Evolutionary conservation across 2,329 filamentous ascomycete species (phyloP).

Genomic region (Trichophyton mentagrophytes): DNA sequence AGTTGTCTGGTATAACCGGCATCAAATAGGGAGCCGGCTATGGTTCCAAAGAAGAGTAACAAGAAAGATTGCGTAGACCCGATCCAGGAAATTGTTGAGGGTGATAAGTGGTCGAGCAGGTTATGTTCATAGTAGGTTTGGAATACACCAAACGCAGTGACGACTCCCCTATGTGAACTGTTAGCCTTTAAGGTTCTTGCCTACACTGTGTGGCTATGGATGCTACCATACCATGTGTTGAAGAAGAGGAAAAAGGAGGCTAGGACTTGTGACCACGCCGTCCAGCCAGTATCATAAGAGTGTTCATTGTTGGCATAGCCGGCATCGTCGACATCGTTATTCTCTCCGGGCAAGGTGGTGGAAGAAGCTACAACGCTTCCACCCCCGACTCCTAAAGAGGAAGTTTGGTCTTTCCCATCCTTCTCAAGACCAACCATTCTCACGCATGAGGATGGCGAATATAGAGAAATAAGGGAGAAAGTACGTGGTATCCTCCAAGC

Average conservation of each 20-base stretch:
- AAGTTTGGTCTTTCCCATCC: not conserved
- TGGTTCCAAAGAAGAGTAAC: conserved; percentile 39
- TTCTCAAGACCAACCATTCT: conserved; percentile 1
- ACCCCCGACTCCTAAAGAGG: not conserved
- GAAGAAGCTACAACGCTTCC: not conserved
- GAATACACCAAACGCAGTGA: conserved; percentile 42
- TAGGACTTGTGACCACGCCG: conserved; percentile 36
- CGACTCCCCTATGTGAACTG: conserved; percentile 31
- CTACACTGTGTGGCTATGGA: not conserved
- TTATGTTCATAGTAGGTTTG: conserved; percentile 41
- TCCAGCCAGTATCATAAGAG: conserved; percentile 14
- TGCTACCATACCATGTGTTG: conserved; percentile 34
- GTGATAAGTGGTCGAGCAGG: conserved; percentile 29
- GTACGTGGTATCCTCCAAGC: not conserved
- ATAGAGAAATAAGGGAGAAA: not conserved
- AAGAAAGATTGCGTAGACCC: conserved; percentile 42
- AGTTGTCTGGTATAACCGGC: conserved; percentile 34
- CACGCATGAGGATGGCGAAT: not conserved
- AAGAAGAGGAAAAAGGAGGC: conserved; percentile 37
- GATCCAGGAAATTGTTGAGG: conserved; percentile 42
- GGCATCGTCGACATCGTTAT: not conserved
- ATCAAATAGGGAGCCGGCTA: conserved; percentile 44
- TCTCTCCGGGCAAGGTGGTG: not conserved
- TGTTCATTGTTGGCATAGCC: conserved; percentile 11
- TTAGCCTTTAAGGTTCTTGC: not conserved